phyloP scores from a whole-genome alignment of 495 filamentous ascomycete genomes.

The Astrocystis sublimbata region DNA sequence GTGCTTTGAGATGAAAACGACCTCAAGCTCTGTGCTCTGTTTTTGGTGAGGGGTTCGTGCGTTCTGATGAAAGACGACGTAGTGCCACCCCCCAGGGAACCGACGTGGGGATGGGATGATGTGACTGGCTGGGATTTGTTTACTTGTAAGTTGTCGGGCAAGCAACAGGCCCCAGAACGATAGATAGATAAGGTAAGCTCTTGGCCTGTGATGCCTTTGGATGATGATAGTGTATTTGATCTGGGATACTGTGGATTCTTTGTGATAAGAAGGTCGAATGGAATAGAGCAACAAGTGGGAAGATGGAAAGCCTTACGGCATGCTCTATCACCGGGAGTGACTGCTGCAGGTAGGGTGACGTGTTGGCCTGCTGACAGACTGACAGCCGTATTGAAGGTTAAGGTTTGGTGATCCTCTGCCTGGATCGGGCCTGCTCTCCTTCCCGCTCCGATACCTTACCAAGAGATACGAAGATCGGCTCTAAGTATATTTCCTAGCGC shows the following conservation, averaged over 20 bases:
- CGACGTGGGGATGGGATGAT: slow-evolving; percentile 10
- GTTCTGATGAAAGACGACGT: not conserved
- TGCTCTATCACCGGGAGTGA: too few relatives aligned
- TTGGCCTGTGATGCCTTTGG: slow-evolving; percentile 1
- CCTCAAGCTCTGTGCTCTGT: not conserved
- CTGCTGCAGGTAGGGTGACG: too few relatives aligned
- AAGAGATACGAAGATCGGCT: too few relatives aligned
- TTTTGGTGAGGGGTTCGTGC: not conserved
- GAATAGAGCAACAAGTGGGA: not conserved
- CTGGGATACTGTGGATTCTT: not conserved
- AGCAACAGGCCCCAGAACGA: slow-evolving; percentile 7
- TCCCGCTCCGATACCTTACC: too few relatives aligned
- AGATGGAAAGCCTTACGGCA: not conserved
- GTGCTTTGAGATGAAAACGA: too few relatives aligned
- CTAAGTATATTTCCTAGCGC: too few relatives aligned
- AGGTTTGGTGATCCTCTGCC: not conserved
- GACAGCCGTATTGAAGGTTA: too few relatives aligned
- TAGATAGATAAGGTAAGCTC: slow-evolving; percentile 5
- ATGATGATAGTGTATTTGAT: not conserved
- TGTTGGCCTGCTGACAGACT: too few relatives aligned
- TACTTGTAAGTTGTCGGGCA: slow-evolving; percentile 18
- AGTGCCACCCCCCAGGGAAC: not conserved
- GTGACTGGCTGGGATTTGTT: slow-evolving; percentile 29
- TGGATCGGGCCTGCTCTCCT: not conserved
- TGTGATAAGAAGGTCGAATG: too few relatives aligned